phyloP scores from a whole-genome alignment of 179 eudicot species.

The Spergularia azorica region DNA sequence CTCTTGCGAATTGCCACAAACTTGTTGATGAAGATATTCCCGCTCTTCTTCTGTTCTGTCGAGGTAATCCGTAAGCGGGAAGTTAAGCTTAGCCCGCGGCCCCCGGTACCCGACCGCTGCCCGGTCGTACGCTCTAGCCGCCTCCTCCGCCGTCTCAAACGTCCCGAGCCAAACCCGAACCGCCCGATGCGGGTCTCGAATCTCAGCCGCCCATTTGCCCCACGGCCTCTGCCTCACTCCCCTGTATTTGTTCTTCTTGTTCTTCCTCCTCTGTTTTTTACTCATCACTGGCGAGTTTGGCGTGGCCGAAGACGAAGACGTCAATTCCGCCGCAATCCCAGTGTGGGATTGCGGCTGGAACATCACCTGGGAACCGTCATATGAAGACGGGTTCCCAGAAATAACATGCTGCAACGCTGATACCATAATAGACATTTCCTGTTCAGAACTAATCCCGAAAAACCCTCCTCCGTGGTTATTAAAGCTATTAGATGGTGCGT shows the following conservation, averaged over 20 bases:
- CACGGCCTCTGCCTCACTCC: constrained; percentile 61
- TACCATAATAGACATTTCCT: constrained; percentile 43
- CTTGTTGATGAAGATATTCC: neutral
- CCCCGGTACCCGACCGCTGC: constrained; percentile 49
- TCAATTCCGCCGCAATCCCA: constrained; percentile 2
- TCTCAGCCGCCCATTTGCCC: constrained; percentile 69
- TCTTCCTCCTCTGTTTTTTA: constrained; percentile 13
- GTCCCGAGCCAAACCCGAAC: constrained; percentile 58
- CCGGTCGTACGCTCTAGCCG: constrained; percentile 56
- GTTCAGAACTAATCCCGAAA: constrained; percentile 17
- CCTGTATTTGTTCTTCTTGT: constrained; percentile 41
- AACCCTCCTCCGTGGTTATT: neutral
- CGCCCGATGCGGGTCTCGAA: constrained; percentile 44
- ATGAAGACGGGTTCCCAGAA: constrained; percentile 12
- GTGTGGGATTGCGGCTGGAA: neutral
- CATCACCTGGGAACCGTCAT: constrained; percentile 1
- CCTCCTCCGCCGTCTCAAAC: constrained; percentile 49
- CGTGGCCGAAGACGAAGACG: constrained; percentile 9
- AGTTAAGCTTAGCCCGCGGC: constrained; percentile 48
- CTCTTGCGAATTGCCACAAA: neutral
- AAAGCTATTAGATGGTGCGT: neutral
- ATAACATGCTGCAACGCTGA: constrained; percentile 40
- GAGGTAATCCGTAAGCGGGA: constrained; percentile 35
- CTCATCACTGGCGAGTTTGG: neutral
- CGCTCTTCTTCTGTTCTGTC: constrained; percentile 3